Evolutionary conservation across 208 protist species (phyloP).

Genomic region (Leishmania gerbilli): DNA sequence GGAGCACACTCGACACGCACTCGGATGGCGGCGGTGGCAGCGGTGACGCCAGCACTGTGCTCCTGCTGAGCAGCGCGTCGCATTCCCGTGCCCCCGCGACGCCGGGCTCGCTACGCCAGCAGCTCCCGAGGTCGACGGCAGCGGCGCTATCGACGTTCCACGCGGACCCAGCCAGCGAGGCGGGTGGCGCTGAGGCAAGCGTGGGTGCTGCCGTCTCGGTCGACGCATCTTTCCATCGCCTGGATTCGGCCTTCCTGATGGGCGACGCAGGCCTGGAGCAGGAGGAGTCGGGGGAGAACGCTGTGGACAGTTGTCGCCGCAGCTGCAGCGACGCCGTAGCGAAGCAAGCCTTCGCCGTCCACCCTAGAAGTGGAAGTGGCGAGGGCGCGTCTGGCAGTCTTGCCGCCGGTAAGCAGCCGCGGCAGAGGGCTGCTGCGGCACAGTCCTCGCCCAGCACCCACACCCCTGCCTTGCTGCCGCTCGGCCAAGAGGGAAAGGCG

Average conservation of each 20-base stretch:
- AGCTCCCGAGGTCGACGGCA: background rate
- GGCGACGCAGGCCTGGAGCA: conserved; percentile 1
- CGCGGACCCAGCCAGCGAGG: background rate
- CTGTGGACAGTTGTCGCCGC: background rate
- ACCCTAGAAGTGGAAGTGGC: background rate
- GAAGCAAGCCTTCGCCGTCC: background rate
- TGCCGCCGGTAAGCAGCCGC: background rate
- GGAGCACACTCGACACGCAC: background rate
- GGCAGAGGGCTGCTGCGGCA: background rate
- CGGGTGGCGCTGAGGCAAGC: background rate
- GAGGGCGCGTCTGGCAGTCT: background rate
- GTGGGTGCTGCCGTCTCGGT: conserved; percentile 5
- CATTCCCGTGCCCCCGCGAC: background rate
- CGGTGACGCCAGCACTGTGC: background rate
- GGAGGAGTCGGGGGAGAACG: background rate
- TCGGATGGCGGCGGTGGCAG: background rate
- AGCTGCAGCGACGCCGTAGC: background rate
- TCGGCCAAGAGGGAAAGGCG: background rate
- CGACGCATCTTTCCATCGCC: conserved; percentile 26
- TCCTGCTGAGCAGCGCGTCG: too few relatives aligned
- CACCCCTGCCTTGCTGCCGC: background rate
- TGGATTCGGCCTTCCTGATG: conserved; percentile 22
- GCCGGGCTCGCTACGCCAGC: background rate
- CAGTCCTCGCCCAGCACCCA: background rate
- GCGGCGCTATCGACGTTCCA: background rate